Conservation (phyloP, 352 stramenopile species). For the Phytophthora sojae region DNA sequence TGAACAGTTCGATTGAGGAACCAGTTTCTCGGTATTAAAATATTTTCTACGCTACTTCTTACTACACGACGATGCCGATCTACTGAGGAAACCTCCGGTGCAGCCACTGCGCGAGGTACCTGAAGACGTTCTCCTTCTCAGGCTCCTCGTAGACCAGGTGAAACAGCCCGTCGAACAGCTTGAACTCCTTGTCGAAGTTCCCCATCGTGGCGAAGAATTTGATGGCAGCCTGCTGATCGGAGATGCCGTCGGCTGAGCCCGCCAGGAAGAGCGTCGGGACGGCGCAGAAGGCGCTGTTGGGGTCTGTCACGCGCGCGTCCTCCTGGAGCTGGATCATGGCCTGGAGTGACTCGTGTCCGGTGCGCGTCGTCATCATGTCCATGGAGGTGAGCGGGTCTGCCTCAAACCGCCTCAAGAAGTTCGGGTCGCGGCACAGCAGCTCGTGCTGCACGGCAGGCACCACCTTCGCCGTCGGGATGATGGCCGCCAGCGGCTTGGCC, state of each 20-base stretch:
- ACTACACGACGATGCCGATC: conserved; percentile 9
- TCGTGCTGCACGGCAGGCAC: conserved; percentile 61
- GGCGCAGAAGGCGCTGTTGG: conserved; percentile 39
- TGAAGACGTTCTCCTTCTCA: conserved; percentile 54
- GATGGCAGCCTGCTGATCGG: conserved; percentile 49
- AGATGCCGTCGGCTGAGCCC: conserved; percentile 52
- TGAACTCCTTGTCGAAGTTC: conserved; percentile 67
- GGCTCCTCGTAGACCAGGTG: conserved; percentile 70
- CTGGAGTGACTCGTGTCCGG: conserved; percentile 36
- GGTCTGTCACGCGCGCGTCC: conserved; percentile 36
- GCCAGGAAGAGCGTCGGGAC: conserved; percentile 46
- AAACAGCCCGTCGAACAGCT: conserved; percentile 61
- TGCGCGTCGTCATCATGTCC: conserved; percentile 52
- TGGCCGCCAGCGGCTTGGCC: conserved; percentile 40
- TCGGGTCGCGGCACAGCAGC: conserved; percentile 41
- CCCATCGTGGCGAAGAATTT: conserved; percentile 58
- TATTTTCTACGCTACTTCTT: background rate
- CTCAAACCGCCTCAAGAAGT: conserved; percentile 53
- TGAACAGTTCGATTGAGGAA: background rate
- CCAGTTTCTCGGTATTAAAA: background rate
- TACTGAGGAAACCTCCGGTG: conserved; percentile 32
- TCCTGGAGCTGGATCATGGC: conserved; percentile 44
- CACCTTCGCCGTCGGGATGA: conserved; percentile 47
- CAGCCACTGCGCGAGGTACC: conserved; percentile 33
- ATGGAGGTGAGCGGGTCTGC: conserved; percentile 55